These are phyloP conservation scores for Inga laurina DNA, from an alignment of 306 rosid genomes.

Conservation along the genomic window DNA sequence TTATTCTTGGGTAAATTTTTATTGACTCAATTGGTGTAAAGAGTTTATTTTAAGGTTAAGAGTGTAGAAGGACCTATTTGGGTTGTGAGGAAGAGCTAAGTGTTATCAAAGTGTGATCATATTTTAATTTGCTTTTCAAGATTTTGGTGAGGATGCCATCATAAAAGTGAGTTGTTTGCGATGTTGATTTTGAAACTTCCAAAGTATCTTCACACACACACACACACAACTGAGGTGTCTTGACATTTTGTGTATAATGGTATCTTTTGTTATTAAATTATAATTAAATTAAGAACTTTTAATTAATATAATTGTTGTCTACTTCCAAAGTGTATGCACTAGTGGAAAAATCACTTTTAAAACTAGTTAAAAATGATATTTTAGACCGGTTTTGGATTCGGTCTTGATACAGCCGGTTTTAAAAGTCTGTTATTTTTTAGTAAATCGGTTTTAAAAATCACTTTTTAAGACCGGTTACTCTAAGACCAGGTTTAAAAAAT, in stretches of 20 bases:
- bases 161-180: neutral
- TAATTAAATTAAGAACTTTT: too few relatives aligned
- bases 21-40: slow-evolving; percentile 31
- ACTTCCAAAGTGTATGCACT: neutral
- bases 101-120: slow-evolving; percentile 20
- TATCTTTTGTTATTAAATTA: too few relatives aligned
- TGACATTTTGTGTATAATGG: too few relatives aligned
- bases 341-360: too few relatives aligned
- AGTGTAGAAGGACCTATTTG: neutral
- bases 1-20: neutral
- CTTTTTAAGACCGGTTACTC: too few relatives aligned
- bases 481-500: too few relatives aligned
- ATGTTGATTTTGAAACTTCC: neutral
- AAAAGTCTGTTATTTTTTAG: too few relatives aligned
- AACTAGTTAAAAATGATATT: too few relatives aligned
- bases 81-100: slow-evolving; percentile 23
- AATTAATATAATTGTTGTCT: too few relatives aligned
- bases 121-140: neutral
- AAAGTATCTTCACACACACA: neutral
- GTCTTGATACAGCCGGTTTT: too few relatives aligned
- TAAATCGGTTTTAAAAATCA: too few relatives aligned
- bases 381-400: too few relatives aligned
- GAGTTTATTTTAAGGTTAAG: slow-evolving; percentile 22
- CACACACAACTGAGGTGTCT: neutral
- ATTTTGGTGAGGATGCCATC: neutral